Evolutionary conservation across 2,329 filamentous ascomycete genomes (phyloP), one percentile per base, ranked within the genome.

Genomic region (Stemphylium beticola): DNA sequence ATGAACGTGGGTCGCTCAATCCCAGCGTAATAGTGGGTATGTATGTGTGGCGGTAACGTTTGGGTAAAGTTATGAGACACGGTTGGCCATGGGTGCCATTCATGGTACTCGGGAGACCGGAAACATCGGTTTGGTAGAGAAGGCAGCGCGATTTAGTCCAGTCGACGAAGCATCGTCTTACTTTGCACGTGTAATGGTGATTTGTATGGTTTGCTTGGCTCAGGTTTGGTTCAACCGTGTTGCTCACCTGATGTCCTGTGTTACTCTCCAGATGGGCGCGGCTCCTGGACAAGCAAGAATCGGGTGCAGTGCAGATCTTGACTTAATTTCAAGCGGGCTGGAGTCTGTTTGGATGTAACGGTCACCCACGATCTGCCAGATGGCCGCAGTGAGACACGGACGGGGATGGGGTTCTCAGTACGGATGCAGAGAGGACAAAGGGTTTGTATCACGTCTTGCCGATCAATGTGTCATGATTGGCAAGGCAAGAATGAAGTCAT

Each of bases 211-310:
- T 20, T 22, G 7, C 14, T 31, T 45, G 22, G 33, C 20, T 33
- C 14, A 14, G 24, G 5, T 11, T 20, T 5, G 24, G 34, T 22
- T 48, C 36, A 33, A 36, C 4, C 32, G 29, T 31, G 39, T 18
- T 29, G 31, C 47, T 50, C 47, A 43, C 22, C 32, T 51, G 49
- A 22, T 24, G 49, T 11, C 22, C 24, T 26, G 49, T 53, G 50
- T 42, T n/a, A 53, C 49, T 26, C 14, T 14, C 12, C 18, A 29
- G 38, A 45, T 32, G 22, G 41, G 43, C 34, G 48, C 33, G 24
- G 32, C 41, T 29, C 9, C 10, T 29, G 10, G 26, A 29, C 9
- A 29, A 29, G 26, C 26, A 29, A 34, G 41, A 33, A 51, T 45
- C 40, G 43, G 15, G 41, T 46, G 41, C 41, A 46, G 46, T 33